Conservation (phyloP, 306 rosid species). For the Biancaea sappan region DNA sequence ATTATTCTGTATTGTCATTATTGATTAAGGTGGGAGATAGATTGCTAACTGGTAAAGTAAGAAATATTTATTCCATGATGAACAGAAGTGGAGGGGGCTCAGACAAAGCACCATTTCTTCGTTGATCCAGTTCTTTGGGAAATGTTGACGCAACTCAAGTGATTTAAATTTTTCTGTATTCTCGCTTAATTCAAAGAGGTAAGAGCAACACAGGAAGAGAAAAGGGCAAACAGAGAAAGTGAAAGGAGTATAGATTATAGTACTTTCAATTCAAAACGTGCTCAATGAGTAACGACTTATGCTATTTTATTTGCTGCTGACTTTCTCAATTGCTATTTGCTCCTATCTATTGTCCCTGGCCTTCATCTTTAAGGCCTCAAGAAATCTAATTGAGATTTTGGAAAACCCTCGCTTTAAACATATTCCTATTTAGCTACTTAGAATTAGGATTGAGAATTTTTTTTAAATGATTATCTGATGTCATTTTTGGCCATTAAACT, state of each 20-base stretch:
- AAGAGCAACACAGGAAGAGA: neutral
- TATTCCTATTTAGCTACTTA: too few species aligned
- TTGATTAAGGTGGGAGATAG: constrained; percentile 12
- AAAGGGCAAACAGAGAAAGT: constrained; percentile 18
- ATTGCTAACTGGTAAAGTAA: neutral
- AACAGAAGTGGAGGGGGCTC: constrained; percentile 20
- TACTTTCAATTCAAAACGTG: constrained; percentile 1
- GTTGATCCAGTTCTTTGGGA: constrained; percentile 20
- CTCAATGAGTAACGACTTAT: neutral
- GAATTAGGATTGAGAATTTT: too few species aligned
- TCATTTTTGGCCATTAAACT: too few species aligned
- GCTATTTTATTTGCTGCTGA: neutral
- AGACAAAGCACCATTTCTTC: constrained; percentile 5
- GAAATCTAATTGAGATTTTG: too few species aligned
- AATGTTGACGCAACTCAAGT: constrained; percentile 6
- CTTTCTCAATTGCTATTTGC: neutral
- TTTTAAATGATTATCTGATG: too few species aligned
- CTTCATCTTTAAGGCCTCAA: too few species aligned
- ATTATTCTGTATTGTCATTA: neutral
- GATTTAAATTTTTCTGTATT: neutral
- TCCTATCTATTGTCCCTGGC: neutral
- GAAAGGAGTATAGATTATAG: neutral
- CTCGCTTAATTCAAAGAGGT: neutral
- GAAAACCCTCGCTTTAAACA: too few species aligned
- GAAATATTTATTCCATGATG: constrained; percentile 16